Evolutionary conservation across 2,329 filamentous ascomycete species (phyloP).

Genomic region (Sarocladium brachiariae): DNA sequence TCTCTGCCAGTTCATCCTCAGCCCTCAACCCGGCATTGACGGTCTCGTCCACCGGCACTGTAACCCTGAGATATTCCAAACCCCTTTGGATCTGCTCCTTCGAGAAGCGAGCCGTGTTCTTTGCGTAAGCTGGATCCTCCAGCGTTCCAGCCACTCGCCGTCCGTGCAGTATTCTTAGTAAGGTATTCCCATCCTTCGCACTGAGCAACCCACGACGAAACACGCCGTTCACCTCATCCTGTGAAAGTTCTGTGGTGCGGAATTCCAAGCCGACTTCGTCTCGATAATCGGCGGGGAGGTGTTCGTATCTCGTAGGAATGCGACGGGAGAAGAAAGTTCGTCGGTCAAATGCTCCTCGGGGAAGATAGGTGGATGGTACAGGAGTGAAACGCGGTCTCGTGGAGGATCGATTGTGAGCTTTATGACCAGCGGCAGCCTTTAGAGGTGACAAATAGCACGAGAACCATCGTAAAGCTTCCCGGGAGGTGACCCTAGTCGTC

Average conservation of each 20-base stretch:
- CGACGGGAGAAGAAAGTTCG: conserved; percentile 30
- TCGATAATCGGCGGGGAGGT: conserved; percentile 50
- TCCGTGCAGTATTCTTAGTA: conserved; percentile 55
- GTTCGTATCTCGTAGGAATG: conserved; percentile 43
- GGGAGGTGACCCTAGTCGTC: not conserved
- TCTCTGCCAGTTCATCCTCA: conserved; percentile 51
- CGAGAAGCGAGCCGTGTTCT: conserved; percentile 40
- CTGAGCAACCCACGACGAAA: conserved; percentile 43
- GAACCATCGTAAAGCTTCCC: conserved; percentile 3
- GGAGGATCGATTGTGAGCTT: not conserved
- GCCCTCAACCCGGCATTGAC: conserved; percentile 54
- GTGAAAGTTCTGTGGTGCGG: conserved; percentile 39
- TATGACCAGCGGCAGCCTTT: not conserved
- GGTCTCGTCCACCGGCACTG: conserved; percentile 52
- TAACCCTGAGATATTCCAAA: conserved; percentile 48
- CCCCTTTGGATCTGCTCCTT: conserved; percentile 36
- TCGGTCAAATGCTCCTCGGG: conserved; percentile 12
- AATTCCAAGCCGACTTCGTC: conserved; percentile 51
- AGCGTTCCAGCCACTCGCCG: conserved; percentile 58
- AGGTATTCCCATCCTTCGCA: conserved; percentile 39
- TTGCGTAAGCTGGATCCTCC: conserved; percentile 46
- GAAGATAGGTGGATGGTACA: conserved; percentile 14
- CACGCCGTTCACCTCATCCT: conserved; percentile 37
- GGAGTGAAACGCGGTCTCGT: no score
- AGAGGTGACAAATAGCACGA: not conserved